Evolutionary conservation across 805 yeast genomes (phyloP), one percentile per base, ranked within the genome.

Genomic region (Cyberlindnera mississippiensis): DNA sequence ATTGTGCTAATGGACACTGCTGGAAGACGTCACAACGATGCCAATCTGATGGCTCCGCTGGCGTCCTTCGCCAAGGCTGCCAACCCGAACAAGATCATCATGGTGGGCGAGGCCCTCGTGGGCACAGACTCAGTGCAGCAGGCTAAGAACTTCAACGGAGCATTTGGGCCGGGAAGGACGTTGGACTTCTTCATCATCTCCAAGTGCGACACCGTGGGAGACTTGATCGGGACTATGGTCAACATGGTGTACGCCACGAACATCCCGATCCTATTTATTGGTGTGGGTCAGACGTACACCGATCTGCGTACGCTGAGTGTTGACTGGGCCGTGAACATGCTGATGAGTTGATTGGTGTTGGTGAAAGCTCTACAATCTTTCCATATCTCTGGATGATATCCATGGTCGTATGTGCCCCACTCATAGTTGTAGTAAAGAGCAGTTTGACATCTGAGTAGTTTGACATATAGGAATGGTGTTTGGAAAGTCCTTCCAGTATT

Each of bases 91-190:
- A 91, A 87, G 62, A 91, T 91, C 55, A 90, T 91, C 58, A 93
- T 93, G 98, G 99, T 91, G 15, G 98, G 97, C 32, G 99, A 91
- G 64, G 99, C 99, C 0, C 69, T 91, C 29, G 98, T 91, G 2
- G 99, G 99, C 14, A 90, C 98, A 0, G 99, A 91, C 60, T 87
- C 97, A 1, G 97, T 93, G 3, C 85, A 85, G 62, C 99, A 91
- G 62, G 98, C 98, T 0, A 78, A 78, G 39, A 90, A 93, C 60
- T 91, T 91, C 69, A 90, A 91, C 60, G 78, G 80, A 53, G 96
- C 97, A 0, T 91, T 93, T 65, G 98, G 98, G 16, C 80, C 82
- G 42, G 76, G 73, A 29, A 70, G 98, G 41, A 73, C 76, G 31
- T 68, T 91, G 33, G 97, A 93, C 62, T 93, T 90, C 60, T 93